phyloP scores from a whole-genome alignment of 495 filamentous ascomycete genomes.

The Podospora anserina region DNA sequence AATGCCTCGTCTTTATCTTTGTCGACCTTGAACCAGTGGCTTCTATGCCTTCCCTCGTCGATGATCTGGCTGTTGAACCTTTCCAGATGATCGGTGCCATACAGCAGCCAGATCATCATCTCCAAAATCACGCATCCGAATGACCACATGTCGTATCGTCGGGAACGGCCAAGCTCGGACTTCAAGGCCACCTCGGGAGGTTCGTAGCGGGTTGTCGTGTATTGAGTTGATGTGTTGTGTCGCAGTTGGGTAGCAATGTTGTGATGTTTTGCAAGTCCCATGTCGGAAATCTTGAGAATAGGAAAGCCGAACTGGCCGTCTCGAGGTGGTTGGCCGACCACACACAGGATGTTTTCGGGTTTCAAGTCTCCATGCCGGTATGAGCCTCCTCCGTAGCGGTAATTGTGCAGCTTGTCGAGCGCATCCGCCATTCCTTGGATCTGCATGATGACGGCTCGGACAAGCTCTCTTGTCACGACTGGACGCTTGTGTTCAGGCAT shows the following conservation, averaged over 20 bases:
- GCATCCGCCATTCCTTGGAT: background rate
- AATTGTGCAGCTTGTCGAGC: background rate
- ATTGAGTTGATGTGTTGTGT: background rate
- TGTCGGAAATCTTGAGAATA: background rate
- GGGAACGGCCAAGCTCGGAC: background rate
- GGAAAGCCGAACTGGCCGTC: background rate
- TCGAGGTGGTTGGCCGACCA: background rate
- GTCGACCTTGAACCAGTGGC: conserved; percentile 8
- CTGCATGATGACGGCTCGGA: background rate
- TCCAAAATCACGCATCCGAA: background rate
- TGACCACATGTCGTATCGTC: background rate
- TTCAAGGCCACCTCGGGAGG: background rate
- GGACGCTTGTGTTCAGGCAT: background rate
- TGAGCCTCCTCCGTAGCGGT: background rate
- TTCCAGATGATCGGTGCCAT: conserved; percentile 24
- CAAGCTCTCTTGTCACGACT: background rate
- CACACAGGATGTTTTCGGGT: background rate
- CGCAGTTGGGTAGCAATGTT: background rate
- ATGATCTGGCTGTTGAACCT: conserved; percentile 22
- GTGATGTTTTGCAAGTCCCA: background rate
- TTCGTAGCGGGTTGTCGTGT: background rate
- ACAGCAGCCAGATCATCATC: conserved; percentile 16
- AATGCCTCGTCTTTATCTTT: background rate
- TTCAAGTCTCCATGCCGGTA: background rate
- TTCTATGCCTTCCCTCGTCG: background rate